Conservation (phyloP, 2,329 filamentous ascomycete genomes). For the Epichloe hybrida region DNA sequence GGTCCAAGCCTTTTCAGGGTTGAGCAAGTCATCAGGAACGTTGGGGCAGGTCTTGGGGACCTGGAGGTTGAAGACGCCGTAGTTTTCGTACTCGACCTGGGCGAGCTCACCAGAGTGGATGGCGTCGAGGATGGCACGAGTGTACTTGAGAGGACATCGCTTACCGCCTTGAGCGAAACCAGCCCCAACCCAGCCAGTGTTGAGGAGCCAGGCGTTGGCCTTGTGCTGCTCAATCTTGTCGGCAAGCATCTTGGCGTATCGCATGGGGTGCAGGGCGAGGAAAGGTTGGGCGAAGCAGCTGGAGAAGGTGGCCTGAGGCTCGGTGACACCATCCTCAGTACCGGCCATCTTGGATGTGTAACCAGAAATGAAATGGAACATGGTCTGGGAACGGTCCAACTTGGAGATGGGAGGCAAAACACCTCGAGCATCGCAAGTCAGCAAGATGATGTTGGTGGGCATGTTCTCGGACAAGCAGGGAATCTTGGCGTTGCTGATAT, state of each 20-base stretch:
- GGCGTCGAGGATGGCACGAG: constrained; percentile 91
- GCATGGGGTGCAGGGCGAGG: constrained; percentile 97
- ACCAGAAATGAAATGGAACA: constrained; percentile 99
- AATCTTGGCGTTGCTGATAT: constrained; percentile 98
- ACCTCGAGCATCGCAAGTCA: constrained; percentile 95
- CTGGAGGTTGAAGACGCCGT: constrained; percentile 91
- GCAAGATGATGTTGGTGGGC: constrained; percentile 93
- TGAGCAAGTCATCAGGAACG: constrained; percentile 84
- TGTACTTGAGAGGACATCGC: constrained; percentile 97
- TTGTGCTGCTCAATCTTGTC: constrained; percentile 95
- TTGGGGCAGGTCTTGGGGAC: constrained; percentile 86
- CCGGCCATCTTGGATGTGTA: constrained; percentile 99
- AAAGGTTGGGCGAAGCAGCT: constrained; percentile 99
- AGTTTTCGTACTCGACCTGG: constrained; percentile 84
- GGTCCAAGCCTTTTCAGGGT: constrained; percentile 89
- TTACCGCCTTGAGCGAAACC: constrained; percentile 84
- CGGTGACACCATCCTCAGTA: constrained; percentile 91
- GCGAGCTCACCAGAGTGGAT: constrained; percentile 96
- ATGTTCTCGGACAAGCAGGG: constrained; percentile 79
- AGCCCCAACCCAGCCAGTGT: constrained; percentile 95
- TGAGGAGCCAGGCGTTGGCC: constrained; percentile 94
- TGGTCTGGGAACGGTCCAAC: constrained; percentile 85
- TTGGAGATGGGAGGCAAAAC: constrained; percentile 97
- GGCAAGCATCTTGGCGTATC: constrained; percentile 95
- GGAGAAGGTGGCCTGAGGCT: constrained; percentile 97